Percentiles rank a stretch among this genome's conserved stretches.
These are phyloP conservation scores for Dalechampia spathulata DNA, from an alignment of 441 rosid genomes.

Conservation along the genomic window DNA sequence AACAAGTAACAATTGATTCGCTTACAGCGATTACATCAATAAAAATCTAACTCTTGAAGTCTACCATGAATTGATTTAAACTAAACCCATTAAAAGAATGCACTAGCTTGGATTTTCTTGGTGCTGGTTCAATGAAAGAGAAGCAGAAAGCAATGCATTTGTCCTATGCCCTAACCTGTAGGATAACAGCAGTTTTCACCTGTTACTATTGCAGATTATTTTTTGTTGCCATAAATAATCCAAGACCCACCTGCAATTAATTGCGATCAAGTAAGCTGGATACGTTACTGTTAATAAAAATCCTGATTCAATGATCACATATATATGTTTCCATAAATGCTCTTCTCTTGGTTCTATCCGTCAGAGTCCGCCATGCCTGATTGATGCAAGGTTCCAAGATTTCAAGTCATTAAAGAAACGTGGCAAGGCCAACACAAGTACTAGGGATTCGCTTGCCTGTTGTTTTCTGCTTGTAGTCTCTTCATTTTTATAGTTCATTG, in stretches of 20 bases:
- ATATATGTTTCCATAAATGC: too few relatives aligned
- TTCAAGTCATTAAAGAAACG: slow-evolving; percentile 2
- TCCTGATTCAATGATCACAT: too few relatives aligned
- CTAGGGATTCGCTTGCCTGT: slow-evolving; percentile 15
- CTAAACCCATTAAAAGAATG: too few relatives aligned
- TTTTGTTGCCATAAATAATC: too few relatives aligned
- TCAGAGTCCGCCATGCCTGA: neutral
- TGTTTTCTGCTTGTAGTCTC: slow-evolving; percentile 19
- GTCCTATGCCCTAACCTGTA: neutral
- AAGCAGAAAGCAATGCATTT: slow-evolving; percentile 18
- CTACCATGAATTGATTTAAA: too few relatives aligned
- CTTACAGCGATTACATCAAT: too few relatives aligned
- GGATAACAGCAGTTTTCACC: neutral
- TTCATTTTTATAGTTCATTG: neutral
- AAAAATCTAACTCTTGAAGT: too few relatives aligned
- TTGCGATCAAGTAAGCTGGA: too few relatives aligned
- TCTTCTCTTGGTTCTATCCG: neutral
- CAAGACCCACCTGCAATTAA: too few relatives aligned
- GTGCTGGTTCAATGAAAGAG: slow-evolving; percentile 11
- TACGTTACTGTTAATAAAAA: too few relatives aligned
- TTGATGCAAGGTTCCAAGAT: slow-evolving; percentile 10
- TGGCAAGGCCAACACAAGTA: slow-evolving; percentile 12
- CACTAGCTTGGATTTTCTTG: too few relatives aligned
- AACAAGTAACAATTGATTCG: too few relatives aligned
- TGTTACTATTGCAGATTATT: neutral